Evolutionary conservation across 2,329 filamentous ascomycete genomes (phyloP), one percentile per base, ranked within the genome.

Genomic region (Trichoderma simmonsii): DNA sequence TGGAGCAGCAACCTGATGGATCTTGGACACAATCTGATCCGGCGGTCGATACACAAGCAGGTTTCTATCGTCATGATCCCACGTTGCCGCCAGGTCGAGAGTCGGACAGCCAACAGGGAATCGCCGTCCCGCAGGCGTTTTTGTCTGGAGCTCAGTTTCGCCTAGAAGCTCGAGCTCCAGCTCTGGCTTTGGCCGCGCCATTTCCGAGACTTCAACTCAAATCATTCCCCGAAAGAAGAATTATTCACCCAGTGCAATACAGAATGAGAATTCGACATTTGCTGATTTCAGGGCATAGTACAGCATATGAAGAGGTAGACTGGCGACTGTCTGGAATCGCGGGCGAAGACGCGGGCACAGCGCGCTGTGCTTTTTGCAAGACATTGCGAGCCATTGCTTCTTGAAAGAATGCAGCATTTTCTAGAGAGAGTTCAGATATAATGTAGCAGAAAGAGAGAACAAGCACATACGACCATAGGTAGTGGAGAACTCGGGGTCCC

Each of bases 41-140:
- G 92, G 93, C 18, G 95, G 87, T 63, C 95, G 88, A 81, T 92
- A 95, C 57, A 97, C 90, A 75, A 92, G 87, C 21, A 98, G 84
- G 64, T 90, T 89, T 63, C 89, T 89, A 73, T 90, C 88, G 18
- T 87, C 85, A n/a, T 87, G 88, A 14, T 92, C 92, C 80, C 83
- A 83, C 14, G 94, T 86, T 6, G 91, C 91, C n/a, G 92, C 86
- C 60, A 98, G 86, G 81, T 98, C 93, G 84, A 97, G 93, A 9
- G 91, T 92, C 18, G 95, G 93, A 81, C 94, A 97, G 81, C 92
- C 93, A 30, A 90, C 87, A 39, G 95, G 85, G 65, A 92, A 87
- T 61, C 71, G 68, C 14, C 85, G 83, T 43, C 85, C 82, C 48
- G 88, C 85, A 12, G 67, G 67, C 26, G 89, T 85, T 28, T 85